These are phyloP conservation scores for Mychonastes homosphaera DNA, from an alignment of 139 green algal species.

Conservation along the genomic window DNA sequence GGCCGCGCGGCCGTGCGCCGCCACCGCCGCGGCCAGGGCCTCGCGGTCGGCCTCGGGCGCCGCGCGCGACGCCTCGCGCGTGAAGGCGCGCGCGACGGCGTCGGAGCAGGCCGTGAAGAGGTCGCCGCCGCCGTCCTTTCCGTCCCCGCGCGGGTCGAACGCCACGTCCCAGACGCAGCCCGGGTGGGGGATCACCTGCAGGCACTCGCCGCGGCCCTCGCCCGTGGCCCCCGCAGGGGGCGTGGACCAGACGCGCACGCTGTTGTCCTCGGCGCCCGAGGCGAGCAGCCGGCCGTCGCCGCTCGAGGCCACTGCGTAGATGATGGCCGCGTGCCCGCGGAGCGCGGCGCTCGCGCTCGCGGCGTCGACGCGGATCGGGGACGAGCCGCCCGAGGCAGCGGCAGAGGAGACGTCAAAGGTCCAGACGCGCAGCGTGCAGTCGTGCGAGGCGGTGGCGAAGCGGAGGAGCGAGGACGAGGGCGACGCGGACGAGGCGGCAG, in stretches of 20 bases:
- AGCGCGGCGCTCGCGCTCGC: conserved; percentile 51
- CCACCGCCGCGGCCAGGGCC: conserved; percentile 17
- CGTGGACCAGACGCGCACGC: conserved; percentile 57
- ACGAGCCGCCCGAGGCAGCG: neutral
- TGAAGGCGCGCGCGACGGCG: conserved; percentile 68
- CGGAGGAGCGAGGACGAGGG: no score
- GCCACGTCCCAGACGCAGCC: conserved; percentile 80
- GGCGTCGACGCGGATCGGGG: conserved; percentile 5
- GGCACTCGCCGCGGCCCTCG: conserved; percentile 55
- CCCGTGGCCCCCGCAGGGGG: no score
- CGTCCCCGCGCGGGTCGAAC: conserved; percentile 55
- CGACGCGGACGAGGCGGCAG: neutral
- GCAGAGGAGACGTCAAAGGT: neutral
- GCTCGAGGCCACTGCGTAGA: conserved; percentile 59
- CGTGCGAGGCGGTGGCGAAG: conserved; percentile 56
- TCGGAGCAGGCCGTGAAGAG: conserved; percentile 80
- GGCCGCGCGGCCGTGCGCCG: neutral
- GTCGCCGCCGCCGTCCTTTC: conserved; percentile 22
- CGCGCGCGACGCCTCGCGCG: conserved; percentile 18
- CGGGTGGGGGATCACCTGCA: conserved; percentile 66
- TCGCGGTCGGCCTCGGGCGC: conserved; percentile 6
- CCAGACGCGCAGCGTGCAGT: conserved; percentile 44
- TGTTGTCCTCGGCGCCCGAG: conserved; percentile 84
- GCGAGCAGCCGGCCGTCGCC: conserved; percentile 30
- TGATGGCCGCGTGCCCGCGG: conserved; percentile 73